Percentiles rank a stretch among this genome's conserved stretches.
Evolutionary conservation across 176 grass and related monocot genomes (phyloP).

Genomic region (Dactylis glomerata): DNA sequence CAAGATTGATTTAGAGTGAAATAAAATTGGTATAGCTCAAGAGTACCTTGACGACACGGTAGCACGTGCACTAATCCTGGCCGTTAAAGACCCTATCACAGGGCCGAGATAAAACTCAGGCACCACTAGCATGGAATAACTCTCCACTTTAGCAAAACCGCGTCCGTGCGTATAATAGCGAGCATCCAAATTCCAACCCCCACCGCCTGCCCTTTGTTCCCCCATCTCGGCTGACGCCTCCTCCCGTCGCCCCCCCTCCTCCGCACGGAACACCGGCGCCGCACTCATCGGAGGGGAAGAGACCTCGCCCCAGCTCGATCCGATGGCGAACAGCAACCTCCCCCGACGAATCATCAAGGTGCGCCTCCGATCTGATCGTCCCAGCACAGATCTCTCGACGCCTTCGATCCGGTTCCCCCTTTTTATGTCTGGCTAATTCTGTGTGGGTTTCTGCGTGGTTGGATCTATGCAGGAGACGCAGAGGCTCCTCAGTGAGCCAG

Average conservation of each 20-base stretch:
- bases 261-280: slow-evolving; percentile 32
- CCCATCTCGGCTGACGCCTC: slow-evolving; percentile 25
- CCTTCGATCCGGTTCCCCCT: slow-evolving; percentile 3
- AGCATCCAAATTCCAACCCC: slow-evolving; percentile 10
- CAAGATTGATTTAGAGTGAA: no score
- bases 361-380: slow-evolving; percentile 29
- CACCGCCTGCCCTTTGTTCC: neutral
- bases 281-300: slow-evolving; percentile 5
- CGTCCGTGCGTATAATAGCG: slow-evolving; percentile 15
- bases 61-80: neutral
- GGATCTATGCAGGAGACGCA: slow-evolving; percentile 90
- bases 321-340: slow-evolving; percentile 96
- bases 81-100: neutral
- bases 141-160: neutral
- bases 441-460: neutral
- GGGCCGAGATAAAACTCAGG: neutral
- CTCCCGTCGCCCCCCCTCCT: neutral
- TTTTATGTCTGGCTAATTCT: neutral
- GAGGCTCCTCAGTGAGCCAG: slow-evolving; percentile 95
- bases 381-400: slow-evolving; percentile 13
- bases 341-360: slow-evolving; percentile 98
- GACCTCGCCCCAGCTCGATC: slow-evolving; percentile 34
- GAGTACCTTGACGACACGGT: neutral
- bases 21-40: no score
- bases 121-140: neutral